A percentile compares a stretch with the other conserved stretches of the same genome.
These are phyloP conservation scores for Penicillium dipodomyicola DNA, from an alignment of 495 filamentous ascomycete species.

Conservation along the genomic window DNA sequence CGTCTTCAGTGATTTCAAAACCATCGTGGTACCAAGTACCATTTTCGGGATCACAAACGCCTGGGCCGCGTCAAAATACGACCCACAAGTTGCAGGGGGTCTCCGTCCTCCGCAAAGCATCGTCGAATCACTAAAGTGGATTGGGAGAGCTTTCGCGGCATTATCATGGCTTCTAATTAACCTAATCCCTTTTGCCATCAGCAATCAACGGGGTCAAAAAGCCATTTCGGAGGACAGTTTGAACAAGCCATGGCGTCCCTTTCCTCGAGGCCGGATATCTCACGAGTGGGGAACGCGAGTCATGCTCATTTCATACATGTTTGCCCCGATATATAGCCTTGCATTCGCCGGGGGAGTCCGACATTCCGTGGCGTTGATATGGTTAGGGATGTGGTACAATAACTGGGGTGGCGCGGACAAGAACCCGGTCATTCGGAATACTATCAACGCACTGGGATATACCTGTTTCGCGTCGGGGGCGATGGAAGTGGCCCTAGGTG, in stretches of 20 bases:
- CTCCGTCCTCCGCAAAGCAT: not conserved
- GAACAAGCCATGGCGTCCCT: constrained; percentile 42
- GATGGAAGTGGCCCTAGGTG: constrained; percentile 22
- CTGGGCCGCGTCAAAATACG: constrained; percentile 19
- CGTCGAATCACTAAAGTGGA: not conserved
- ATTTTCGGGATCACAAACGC: constrained; percentile 37
- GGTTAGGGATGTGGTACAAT: constrained; percentile 35
- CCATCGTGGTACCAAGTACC: constrained; percentile 37
- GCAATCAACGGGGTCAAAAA: constrained; percentile 30
- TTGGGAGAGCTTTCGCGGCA: constrained; percentile 8
- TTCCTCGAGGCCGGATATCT: constrained; percentile 27
- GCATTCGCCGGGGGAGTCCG: constrained; percentile 14
- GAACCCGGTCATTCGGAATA: constrained; percentile 25
- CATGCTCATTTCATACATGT: constrained; percentile 18
- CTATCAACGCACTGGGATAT: constrained; percentile 31
- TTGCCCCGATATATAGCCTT: constrained; percentile 14
- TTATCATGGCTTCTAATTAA: constrained; percentile 34
- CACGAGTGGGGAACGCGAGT: constrained; percentile 16
- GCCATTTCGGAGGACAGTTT: constrained; percentile 33
- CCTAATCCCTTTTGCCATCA: constrained; percentile 32
- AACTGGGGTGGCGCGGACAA: constrained; percentile 28
- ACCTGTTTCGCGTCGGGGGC: constrained; percentile 32
- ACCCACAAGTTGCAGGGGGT: not conserved
- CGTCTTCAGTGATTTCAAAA: constrained; percentile 41
- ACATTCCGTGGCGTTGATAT: constrained; percentile 26